Percentiles rank a stretch among this genome's conserved stretches.
phyloP scores from a whole-genome alignment of 768 basidiomycete species.

The Tylopilus intermedius region DNA sequence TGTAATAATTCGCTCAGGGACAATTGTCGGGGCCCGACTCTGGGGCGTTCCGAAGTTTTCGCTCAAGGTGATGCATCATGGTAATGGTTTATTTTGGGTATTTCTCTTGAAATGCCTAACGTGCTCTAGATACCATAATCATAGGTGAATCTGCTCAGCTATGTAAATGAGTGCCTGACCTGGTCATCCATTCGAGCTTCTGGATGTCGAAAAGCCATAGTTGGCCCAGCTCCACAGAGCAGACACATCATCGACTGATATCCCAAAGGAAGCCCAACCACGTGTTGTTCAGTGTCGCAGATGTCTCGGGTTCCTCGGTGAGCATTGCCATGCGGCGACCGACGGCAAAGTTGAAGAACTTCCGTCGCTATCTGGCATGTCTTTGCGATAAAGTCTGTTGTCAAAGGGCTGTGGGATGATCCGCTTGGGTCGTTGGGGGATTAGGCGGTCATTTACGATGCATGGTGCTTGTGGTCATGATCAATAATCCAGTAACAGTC shows the following conservation, averaged over 20 bases:
- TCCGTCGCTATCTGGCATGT: not conserved
- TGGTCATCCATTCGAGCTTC: not conserved
- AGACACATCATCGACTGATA: not conserved
- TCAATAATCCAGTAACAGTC: too few species aligned
- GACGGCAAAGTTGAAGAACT: not conserved
- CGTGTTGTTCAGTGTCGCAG: not conserved
- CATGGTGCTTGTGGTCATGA: too few species aligned
- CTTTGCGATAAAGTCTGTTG: not conserved
- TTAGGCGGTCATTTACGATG: too few species aligned
- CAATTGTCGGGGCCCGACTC: not conserved
- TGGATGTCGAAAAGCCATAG: not conserved
- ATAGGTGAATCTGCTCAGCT: not conserved
- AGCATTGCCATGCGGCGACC: not conserved
- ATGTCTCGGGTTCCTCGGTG: not conserved
- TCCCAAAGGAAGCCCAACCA: not conserved
- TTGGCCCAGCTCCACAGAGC: not conserved
- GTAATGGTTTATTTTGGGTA: not conserved
- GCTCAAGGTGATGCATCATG: not conserved
- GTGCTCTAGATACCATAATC: not conserved
- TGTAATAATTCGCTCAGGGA: not conserved
- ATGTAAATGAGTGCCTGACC: not conserved
- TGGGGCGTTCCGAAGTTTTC: not conserved
- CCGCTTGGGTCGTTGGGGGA: too few species aligned
- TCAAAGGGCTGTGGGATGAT: not conserved
- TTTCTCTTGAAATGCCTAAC: not conserved